These are phyloP conservation scores for Guadua angustifolia DNA, from an alignment of 176 grass and related monocot species.

Conservation along the genomic window DNA sequence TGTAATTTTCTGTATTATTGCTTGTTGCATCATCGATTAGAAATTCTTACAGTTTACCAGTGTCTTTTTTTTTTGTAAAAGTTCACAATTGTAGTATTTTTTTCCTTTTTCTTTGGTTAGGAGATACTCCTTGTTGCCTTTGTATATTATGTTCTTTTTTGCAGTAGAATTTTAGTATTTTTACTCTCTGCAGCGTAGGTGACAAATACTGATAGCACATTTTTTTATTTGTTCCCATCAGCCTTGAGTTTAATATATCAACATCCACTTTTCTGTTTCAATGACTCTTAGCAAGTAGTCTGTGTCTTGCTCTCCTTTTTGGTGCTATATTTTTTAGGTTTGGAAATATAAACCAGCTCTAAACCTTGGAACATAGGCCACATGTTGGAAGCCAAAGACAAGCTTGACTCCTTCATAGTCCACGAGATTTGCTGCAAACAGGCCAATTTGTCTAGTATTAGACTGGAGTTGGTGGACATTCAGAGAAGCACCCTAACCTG, in stretches of 20 bases:
- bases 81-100: background rate
- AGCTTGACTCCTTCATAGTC: conserved; percentile 48
- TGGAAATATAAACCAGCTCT: conserved; percentile 26
- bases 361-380: conserved; percentile 47
- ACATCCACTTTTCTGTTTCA: background rate
- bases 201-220: background rate
- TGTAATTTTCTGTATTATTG: background rate
- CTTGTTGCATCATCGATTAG: background rate
- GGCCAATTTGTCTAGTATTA: conserved; percentile 18
- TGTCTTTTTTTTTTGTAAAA: background rate
- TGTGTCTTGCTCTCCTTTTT: conserved; percentile 37
- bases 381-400: conserved; percentile 46
- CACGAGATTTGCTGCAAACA: conserved; percentile 38
- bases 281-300: background rate
- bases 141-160: conserved; percentile 17
- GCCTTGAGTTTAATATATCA: conserved; percentile 6
- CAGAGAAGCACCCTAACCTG: background rate
- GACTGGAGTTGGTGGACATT: conserved; percentile 24
- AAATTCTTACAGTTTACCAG: background rate
- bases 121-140: background rate
- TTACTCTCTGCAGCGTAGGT: background rate
- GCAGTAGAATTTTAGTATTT: background rate
- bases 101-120: background rate
- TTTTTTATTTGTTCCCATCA: conserved; percentile 23
- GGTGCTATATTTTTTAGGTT: background rate